Evolutionary conservation across 1,284 basidiomycete species (phyloP).

Genomic region (Boletellus deceptivus): DNA sequence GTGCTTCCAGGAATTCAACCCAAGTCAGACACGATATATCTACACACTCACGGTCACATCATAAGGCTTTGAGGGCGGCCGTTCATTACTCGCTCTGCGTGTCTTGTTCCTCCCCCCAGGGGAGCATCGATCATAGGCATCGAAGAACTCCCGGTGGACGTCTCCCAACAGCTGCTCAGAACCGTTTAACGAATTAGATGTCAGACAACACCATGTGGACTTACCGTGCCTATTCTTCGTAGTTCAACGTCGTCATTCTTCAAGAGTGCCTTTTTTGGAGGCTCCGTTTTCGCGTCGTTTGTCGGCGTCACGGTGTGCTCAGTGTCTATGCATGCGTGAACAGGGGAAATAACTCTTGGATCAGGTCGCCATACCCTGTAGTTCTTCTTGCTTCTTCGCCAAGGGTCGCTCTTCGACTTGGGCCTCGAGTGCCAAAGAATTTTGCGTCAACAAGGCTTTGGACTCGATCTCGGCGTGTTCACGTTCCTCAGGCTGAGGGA

Average conservation of each 20-base stretch:
- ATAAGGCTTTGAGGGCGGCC: slow-evolving; percentile 34
- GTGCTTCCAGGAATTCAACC: slow-evolving; percentile 41
- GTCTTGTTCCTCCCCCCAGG: slow-evolving; percentile 36
- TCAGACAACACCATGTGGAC: slow-evolving; percentile 18
- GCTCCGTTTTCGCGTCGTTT: slow-evolving; percentile 34
- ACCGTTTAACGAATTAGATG: slow-evolving; percentile 4
- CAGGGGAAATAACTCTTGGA: neutral
- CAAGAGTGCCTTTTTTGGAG: slow-evolving; percentile 69
- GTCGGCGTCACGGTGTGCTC: slow-evolving; percentile 11
- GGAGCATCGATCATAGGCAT: slow-evolving; percentile 52
- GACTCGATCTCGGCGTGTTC: slow-evolving; percentile 47
- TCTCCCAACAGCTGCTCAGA: slow-evolving; percentile 64
- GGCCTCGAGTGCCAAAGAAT: slow-evolving; percentile 74
- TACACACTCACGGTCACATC: slow-evolving; percentile 60
- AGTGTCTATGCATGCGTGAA: slow-evolving; percentile 12
- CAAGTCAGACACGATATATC: neutral
- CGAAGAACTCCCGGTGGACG: slow-evolving; percentile 77
- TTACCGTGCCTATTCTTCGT: slow-evolving; percentile 67
- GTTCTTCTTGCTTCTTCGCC: slow-evolving; percentile 83
- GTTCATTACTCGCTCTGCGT: slow-evolving; percentile 30
- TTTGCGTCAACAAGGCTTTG: slow-evolving; percentile 58
- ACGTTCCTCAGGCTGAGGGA: slow-evolving; percentile 36
- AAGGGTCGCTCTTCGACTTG: slow-evolving; percentile 85
- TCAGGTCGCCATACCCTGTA: slow-evolving; percentile 46
- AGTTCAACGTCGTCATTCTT: slow-evolving; percentile 91